Evolutionary conservation across 306 rosid genomes (phyloP), one percentile per base, ranked within the genome.

Genomic region (Acacia acuminata): DNA sequence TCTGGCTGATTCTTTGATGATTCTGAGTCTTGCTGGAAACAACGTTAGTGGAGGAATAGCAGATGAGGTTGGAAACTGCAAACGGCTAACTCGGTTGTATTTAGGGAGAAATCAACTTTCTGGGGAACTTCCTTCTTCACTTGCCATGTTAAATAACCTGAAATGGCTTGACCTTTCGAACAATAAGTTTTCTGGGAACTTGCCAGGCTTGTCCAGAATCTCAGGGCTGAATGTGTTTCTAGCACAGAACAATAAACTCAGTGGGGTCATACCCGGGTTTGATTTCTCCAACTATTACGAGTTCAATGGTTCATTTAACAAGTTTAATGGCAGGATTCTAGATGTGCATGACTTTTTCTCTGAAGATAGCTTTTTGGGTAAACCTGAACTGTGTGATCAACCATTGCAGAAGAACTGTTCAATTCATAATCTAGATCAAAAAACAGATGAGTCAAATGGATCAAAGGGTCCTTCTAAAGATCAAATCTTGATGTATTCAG

Each of bases 291-390:
- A 90, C 73, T 67, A 91, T 4, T 82, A 80, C 19, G 30, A 10
- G 4, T 91, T 94, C 84, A 87, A 90, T 61, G 90, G 88, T 71
- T 92, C 98, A 48, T 72, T 78, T 51, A 94, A 94, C 84, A 86
- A 85, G 58, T 82, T 92, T 66, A 82, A 76, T 2, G 94, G 97
- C 22, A 68, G 0, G 12, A 86, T 92, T 42, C 97, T 91, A 5
- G 79, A 83, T 19, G 82, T 65, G 3, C 73, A 69, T 9, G 88
- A 92, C 25, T 19, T 70, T 73, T 81, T 91, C 77, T 12, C 32
- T 40, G 84, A 79, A 38, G 88, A 83, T 13, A 91, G 92, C 81
- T 93, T 92, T 83, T 60, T 79, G 47, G 94, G 94, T 7, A 94
- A 93, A 80, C 91, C 92, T 67, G 56, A 56, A 32, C 86, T 91